Percentiles rank a stretch among this genome's conserved stretches.
Evolutionary conservation across 805 yeast species (phyloP).

Genomic region (Ogataea trehaloabstinens): DNA sequence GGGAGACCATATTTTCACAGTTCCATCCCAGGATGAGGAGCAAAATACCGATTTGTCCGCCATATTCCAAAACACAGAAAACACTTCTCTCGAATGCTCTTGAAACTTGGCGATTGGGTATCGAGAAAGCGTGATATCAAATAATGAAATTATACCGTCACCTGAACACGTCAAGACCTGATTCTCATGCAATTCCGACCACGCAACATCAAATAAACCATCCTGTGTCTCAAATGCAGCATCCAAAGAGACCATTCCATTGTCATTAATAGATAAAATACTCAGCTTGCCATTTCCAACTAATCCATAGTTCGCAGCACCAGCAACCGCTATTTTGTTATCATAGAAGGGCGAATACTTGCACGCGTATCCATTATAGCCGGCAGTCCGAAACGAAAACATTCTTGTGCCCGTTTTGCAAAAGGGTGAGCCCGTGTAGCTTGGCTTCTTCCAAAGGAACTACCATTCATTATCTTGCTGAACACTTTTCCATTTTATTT

Average conservation of each 20-base stretch:
- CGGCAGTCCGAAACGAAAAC: constrained; percentile 72
- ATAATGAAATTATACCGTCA: constrained; percentile 82
- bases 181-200: constrained; percentile 91
- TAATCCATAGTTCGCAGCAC: constrained; percentile 89
- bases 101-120: constrained; percentile 73
- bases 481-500: too few species aligned
- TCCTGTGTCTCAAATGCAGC: constrained; percentile 85
- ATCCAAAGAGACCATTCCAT: constrained; percentile 58
- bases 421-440: too few species aligned
- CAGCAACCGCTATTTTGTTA: constrained; percentile 83
- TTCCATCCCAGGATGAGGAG: constrained; percentile 91
- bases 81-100: constrained; percentile 60
- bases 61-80: constrained; percentile 36
- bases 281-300: constrained; percentile 90
- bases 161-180: constrained; percentile 83
- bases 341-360: constrained; percentile 92
- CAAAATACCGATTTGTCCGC: constrained; percentile 56
- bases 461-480: too few species aligned
- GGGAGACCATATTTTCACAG: constrained; percentile 78
- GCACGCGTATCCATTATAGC: constrained; percentile 84
- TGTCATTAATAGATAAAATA: constrained; percentile 62
- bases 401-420: constrained; percentile 38
- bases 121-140: constrained; percentile 65
- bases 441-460: too few species aligned
- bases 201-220: constrained; percentile 80